Evolutionary conservation across 495 filamentous ascomycete genomes (phyloP).

Genomic region (Talaromyces stipitatus): DNA sequence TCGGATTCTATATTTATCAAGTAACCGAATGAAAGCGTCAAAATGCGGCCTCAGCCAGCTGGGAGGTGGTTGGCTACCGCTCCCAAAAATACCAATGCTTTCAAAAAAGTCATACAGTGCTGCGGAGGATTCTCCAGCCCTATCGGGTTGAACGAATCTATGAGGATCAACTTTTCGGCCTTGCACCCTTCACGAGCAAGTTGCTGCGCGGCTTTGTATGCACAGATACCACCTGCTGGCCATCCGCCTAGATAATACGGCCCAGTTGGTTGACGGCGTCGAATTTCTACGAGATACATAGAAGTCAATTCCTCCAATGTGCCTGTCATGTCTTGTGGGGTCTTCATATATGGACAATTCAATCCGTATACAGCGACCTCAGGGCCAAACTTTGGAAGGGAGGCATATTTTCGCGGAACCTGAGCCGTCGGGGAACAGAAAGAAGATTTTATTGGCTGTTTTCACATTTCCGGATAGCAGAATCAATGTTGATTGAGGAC

Average conservation of each 20-base stretch:
- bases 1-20: too few species aligned
- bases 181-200: conserved; percentile 56
- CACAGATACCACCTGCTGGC: conserved; percentile 83
- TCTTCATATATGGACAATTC: conserved; percentile 60
- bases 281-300: conserved; percentile 54
- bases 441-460: conserved; percentile 16
- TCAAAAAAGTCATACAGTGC: too few species aligned
- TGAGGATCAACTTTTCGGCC: conserved; percentile 67
- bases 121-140: too few species aligned
- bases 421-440: conserved; percentile 25
- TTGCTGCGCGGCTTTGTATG: conserved; percentile 74
- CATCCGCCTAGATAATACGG: conserved; percentile 63
- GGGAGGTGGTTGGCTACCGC: too few species aligned
- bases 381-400: conserved; percentile 54
- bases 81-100: too few species aligned
- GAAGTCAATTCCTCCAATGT: conserved; percentile 49
- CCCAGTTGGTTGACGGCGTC: conserved; percentile 64
- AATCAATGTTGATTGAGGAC: too few species aligned
- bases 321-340: conserved; percentile 44
- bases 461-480: conserved; percentile 19
- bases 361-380: conserved; percentile 52
- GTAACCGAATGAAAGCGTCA: too few species aligned
- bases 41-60: too few species aligned
- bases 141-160: conserved; percentile 75
- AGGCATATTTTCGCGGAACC: conserved; percentile 19